phyloP scores from a whole-genome alignment of 768 basidiomycete genomes.

The Pleurotus ostreatus region DNA sequence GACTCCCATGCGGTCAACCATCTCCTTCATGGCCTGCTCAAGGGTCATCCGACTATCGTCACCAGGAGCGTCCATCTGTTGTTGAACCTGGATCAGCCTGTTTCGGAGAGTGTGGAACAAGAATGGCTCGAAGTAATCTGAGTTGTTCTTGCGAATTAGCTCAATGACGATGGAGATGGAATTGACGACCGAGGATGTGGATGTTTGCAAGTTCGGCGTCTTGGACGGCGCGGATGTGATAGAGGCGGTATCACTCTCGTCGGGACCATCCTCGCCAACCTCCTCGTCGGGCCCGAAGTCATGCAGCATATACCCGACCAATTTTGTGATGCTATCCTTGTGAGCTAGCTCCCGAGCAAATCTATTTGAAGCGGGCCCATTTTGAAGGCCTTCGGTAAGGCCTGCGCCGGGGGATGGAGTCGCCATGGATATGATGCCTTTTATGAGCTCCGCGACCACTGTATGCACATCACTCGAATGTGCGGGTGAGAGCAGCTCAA shows the following conservation, averaged over 20 bases:
- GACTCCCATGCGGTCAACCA: constrained; percentile 83
- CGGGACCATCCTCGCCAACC: not conserved
- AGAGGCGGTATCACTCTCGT: not conserved
- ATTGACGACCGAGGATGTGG: constrained; percentile 78
- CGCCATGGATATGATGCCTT: constrained; percentile 92
- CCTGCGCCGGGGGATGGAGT: constrained; percentile 80
- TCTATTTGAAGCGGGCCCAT: constrained; percentile 74
- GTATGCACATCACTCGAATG: constrained; percentile 75
- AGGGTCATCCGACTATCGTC: constrained; percentile 64
- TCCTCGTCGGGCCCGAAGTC: constrained; percentile 39
- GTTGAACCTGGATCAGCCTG: constrained; percentile 83
- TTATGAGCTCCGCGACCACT: constrained; percentile 87
- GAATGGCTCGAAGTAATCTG: constrained; percentile 97
- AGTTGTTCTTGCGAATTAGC: constrained; percentile 95
- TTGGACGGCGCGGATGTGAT: constrained; percentile 1
- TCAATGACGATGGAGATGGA: constrained; percentile 89
- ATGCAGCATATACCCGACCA: constrained; percentile 74
- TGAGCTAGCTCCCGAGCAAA: constrained; percentile 88
- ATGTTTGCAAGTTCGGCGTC: constrained; percentile 43
- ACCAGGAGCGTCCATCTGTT: constrained; percentile 47
- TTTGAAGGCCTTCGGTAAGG: constrained; percentile 65
- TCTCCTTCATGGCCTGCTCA: constrained; percentile 72
- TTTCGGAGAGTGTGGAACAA: constrained; percentile 92
- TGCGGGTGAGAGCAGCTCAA: constrained; percentile 78
- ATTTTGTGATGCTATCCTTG: constrained; percentile 60